Evolutionary conservation across 2,329 filamentous ascomycete species (phyloP), one percentile per base, ranked within the genome.

Genomic region (Periconia macrospinosa): DNA sequence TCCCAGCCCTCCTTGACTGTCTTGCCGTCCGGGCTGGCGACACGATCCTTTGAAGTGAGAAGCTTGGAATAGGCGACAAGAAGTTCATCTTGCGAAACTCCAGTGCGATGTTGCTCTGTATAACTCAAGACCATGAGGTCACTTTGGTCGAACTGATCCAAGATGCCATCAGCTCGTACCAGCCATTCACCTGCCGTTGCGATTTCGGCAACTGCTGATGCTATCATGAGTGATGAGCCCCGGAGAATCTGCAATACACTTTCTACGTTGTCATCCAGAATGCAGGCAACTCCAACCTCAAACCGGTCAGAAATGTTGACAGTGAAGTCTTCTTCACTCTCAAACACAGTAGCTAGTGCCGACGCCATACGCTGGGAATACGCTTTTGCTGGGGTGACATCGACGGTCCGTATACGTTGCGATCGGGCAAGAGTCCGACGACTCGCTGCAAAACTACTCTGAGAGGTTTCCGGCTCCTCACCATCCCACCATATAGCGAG

Each of bases 401-500:
- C 78, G 15, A 81, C 79, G 11, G 73, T 64, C 15, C 80, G 75
- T 19, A 76, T 74, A 50, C 75, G 75, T 30, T 74, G 73, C 18
- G 68, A 68, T 45, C 63, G 70, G 55, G 69, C 71, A 48, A 77
- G 56, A 13, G 75, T 75, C 35, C 74, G 76, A 50, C 77, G 75
- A 54, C 75, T 79, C n/a, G 71, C 73, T 47, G 73, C 73, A 30
- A 81, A 70, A 58, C 73, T 79, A 48, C 72, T 76, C 37, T 73
- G 67, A 1, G 71, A 59, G 27, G 74, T 60, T 1, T 78, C 75
- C 14, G 80, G 78, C 10, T 86, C 82, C 55, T 86, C 84, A 56
- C 94, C 91, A 68, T 96, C 88, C 92, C 92, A 96, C 93, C 93
- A 97, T 6, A 89, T 87, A 30, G 92, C 87, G 47, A 97, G 78